Conservation (phyloP, 257 asterid genomes). For the Lycium ferocissimum region DNA sequence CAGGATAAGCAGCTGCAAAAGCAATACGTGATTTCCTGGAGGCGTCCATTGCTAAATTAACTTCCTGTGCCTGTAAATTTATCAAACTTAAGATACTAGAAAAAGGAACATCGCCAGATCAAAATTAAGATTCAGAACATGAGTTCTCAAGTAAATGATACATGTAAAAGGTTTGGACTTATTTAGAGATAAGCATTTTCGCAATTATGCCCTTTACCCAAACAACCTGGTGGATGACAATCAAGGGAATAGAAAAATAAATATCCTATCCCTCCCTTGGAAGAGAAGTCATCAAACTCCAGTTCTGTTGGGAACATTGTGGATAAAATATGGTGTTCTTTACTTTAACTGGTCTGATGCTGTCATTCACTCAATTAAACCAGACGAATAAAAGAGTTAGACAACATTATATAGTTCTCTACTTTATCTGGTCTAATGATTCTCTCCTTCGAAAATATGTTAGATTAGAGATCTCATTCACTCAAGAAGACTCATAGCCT, state of each 20-base stretch:
- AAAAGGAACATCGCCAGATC: constrained; percentile 17
- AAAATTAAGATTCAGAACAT: neutral
- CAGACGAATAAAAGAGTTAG: constrained; percentile 6
- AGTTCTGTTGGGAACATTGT: constrained; percentile 21
- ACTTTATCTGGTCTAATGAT: constrained; percentile 17
- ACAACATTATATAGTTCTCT: constrained; percentile 4
- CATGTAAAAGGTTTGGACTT: neutral
- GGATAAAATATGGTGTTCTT: constrained; percentile 24
- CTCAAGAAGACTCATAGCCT: constrained; percentile 8
- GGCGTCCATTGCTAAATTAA: constrained; percentile 90
- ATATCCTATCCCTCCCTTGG: neutral
- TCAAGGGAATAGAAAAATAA: neutral
- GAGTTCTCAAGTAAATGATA: constrained; percentile 17
- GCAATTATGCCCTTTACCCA: constrained; percentile 16
- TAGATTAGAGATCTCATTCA: neutral
- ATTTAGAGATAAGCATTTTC: neutral
- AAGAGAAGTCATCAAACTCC: neutral
- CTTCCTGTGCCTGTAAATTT: constrained; percentile 79
- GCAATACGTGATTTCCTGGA: constrained; percentile 83
- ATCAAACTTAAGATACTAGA: constrained; percentile 5
- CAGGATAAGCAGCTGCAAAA: constrained; percentile 70
- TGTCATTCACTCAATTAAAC: constrained; percentile 6
- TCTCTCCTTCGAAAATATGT: constrained; percentile 2
- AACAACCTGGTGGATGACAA: neutral
- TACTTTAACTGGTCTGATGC: constrained; percentile 10